A percentile compares a stretch with the other conserved stretches of the same genome.
These are phyloP conservation scores for Lachnum nothofagi DNA, from an alignment of 2,329 filamentous ascomycete species.

Conservation along the genomic window DNA sequence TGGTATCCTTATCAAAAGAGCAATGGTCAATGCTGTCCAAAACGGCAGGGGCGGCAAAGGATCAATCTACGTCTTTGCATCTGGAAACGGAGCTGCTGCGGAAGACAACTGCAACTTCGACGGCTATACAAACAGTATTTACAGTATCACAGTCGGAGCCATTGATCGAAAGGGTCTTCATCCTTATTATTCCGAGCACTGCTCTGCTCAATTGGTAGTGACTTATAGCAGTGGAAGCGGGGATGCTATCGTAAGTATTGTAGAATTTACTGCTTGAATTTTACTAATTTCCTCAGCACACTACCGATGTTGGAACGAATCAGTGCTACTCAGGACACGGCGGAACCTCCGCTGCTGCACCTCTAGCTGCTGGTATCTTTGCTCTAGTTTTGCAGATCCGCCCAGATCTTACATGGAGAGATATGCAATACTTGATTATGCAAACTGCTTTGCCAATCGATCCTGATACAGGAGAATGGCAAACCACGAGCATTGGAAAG, in stretches of 20 bases:
- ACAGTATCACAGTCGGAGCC: conserved; percentile 93
- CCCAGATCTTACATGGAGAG: conserved; percentile 86
- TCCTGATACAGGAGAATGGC: conserved; percentile 69
- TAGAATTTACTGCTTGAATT: not conserved
- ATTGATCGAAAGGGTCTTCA: conserved; percentile 83
- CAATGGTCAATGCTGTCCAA: conserved; percentile 89
- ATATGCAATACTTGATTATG: conserved; percentile 86
- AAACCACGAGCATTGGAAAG: conserved; percentile 72
- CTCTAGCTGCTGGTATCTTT: conserved; percentile 85
- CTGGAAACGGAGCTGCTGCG: conserved; percentile 80
- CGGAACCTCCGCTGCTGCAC: conserved; percentile 91
- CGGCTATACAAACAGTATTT: conserved; percentile 98
- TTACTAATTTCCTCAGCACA: conserved; percentile 54
- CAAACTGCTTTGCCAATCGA: conserved; percentile 79
- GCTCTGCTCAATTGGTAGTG: conserved; percentile 90
- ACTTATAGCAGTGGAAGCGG: conserved; percentile 90
- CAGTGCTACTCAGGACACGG: conserved; percentile 78
- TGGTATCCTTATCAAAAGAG: conserved; percentile 77
- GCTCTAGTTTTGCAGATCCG: conserved; percentile 80
- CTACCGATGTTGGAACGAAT: conserved; percentile 85
- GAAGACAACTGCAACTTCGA: conserved; percentile 99
- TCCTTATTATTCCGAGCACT: conserved; percentile 93
- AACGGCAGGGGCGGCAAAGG: conserved; percentile 78
- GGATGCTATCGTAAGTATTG: conserved; percentile 65
- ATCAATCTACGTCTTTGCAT: conserved; percentile 93